Conservation (phyloP, 2,329 filamentous ascomycete species). For the Sporothrix humicola region DNA sequence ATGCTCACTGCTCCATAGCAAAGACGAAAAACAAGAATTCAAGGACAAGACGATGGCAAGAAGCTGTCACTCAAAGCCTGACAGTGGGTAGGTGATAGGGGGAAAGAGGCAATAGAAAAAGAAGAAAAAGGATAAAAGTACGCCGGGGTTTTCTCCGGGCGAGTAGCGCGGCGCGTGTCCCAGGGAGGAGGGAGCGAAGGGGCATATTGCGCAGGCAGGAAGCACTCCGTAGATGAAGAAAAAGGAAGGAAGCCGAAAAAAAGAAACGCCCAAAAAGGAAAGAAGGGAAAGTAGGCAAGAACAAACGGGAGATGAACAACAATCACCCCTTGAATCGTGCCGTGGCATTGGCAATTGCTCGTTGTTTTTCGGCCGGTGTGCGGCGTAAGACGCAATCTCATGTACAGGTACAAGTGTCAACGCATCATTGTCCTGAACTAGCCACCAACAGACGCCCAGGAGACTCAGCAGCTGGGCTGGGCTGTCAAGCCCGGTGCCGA, state of each 20-base stretch:
- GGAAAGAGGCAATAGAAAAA: neutral
- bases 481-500: neutral
- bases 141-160: neutral
- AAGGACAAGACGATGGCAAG: neutral
- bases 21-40: neutral
- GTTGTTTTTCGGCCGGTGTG: slow-evolving; percentile 13
- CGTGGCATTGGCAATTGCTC: neutral
- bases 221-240: neutral
- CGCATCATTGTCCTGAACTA: neutral
- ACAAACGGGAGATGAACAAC: slow-evolving; percentile 5
- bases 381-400: neutral
- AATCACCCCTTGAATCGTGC: neutral
- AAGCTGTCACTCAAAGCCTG: neutral
- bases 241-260: slow-evolving; percentile 3
- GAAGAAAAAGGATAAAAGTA: neutral
- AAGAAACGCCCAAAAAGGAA: neutral
- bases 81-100: neutral
- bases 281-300: neutral
- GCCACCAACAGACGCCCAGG: slow-evolving; percentile 9
- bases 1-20: neutral
- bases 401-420: neutral
- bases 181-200: slow-evolving; percentile 11
- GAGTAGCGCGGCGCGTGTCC: neutral
- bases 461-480: neutral
- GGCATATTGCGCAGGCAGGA: neutral